Base-by-base conservation (phyloP, 768 basidiomycete genomes). In the Serendipita vermifera region DNA sequence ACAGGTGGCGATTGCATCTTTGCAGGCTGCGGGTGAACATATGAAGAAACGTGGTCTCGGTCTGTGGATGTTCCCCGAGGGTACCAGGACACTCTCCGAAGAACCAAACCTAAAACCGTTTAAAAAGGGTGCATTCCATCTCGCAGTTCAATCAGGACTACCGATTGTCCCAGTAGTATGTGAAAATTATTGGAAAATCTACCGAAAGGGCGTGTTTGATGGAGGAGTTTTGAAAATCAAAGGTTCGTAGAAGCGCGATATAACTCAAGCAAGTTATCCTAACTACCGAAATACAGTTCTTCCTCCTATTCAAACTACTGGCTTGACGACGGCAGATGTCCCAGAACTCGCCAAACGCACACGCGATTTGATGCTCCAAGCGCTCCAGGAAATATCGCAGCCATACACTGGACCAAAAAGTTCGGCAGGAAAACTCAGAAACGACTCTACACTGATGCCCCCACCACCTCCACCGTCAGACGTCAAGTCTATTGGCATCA, bases 41-140 rank as follows among this genome's bases (percentile, higher is more conserved):
- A 88, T 98, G 82, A 87, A 85, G 71, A 62, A 67, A 31, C 68
- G 72, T 33, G 70, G 78, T 59, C 75, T 85, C 15, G 90, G 89
- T 14, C 70, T 98, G 43, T 94, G 89, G 86, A 82, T 99, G 69
- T 98, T 90, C 71, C 90, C 94, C 0, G 96, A 98, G 71, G 96
- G 96, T 29, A 99, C 96, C 9, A 81, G 94, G 33, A 81, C 88
- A 39, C 77, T 77, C 57, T 75, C 76, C 20, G 73, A 82, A 59
- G 70, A 74, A 31, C 77, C 85, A 5, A 76, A 78, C 31, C 70
- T 99, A 66, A 74, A 87, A 3, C 85, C 89, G 2, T 83, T 99
- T 74, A 99, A 99, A 76, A 99, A 97, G 69, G 96, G 96, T 36
- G 93, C 91, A 2, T 98, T 98, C 75, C 92, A 98, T 66, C 77